Evolutionary conservation across 1,139 yeast genomes (phyloP), one percentile per base, ranked within the genome.

Genomic region (Protomyces lactucae-debilis): DNA sequence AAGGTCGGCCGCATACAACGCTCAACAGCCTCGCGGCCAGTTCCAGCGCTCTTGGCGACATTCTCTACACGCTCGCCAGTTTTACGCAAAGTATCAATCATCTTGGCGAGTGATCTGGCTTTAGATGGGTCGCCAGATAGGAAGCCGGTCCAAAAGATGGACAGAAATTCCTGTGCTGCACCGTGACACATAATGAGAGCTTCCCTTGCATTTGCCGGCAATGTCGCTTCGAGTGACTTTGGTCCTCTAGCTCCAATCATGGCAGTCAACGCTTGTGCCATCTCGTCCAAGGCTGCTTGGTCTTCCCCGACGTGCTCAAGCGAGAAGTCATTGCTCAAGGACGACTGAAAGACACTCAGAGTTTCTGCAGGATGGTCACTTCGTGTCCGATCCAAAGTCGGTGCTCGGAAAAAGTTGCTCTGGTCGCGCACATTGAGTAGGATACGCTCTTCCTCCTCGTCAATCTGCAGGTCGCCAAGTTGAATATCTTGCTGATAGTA

Each of bases 81-180:
- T 67, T 82, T 83, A 37, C 75, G 73, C 37, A 85, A 70, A 63
- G 82, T 79, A 37, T 75, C 76, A 64, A 80, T 54, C 59, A 60
- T 43, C 43, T 59, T 59, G 14, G 63, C 52, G 8, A 59, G 53
- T 18, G 64, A 35, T 25, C 40, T 46, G 21, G 64, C 64, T 16
- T 54, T 60, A 32, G 14, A 28, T 18, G 83, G 79, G 63, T 84
- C 86, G 12, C 84, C 83, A 37, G 85, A 82, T 68, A 80, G 81
- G 70, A 83, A 84, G 70, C 83, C 85, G 4, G 79, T 73, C 87
- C 90, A 87, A 72, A 86, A 87, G 72, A 87, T 92, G 65, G 84
- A 81, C 55, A 87, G 73, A 71, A 86, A 86, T 73, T 87, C 93
- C 51, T 85, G 80, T 0, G 90, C 82, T 0, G 92, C 85, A 1